Evolutionary conservation across 2,329 filamentous ascomycete genomes (phyloP).

Genomic region (Apiospora phragmitis): DNA sequence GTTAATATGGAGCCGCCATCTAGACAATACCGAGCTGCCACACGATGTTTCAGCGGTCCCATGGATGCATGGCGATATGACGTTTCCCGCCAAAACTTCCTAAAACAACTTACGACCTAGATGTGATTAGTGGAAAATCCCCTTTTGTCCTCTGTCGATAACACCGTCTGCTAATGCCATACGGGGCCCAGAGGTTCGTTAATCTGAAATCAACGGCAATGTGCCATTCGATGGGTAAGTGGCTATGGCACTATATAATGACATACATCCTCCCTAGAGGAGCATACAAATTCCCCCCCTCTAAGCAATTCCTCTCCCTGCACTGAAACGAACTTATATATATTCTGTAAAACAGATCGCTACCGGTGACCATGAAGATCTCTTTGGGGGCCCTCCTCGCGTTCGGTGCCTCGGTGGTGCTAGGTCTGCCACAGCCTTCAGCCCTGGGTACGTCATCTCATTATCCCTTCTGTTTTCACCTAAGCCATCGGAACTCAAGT

Average conservation of each 20-base stretch:
- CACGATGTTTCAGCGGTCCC: not conserved
- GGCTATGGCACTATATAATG: not conserved
- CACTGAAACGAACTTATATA: not conserved
- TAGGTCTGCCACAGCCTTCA: not conserved
- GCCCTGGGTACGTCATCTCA: not conserved
- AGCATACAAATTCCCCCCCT: not conserved
- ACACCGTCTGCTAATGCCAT: not conserved
- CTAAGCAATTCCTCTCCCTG: not conserved
- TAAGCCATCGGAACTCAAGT: not conserved
- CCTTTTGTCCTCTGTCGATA: not conserved
- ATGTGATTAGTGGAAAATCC: slow-evolving; percentile 1
- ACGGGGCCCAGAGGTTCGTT: not conserved
- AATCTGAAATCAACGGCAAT: not conserved
- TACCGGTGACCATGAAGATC: not conserved
- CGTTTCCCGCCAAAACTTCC: not conserved
- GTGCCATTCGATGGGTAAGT: not conserved
- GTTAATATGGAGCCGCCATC: not conserved
- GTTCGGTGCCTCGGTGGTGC: not conserved
- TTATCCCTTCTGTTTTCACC: not conserved
- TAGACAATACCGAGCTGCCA: not conserved
- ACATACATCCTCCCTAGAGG: not conserved
- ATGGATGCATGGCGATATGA: not conserved
- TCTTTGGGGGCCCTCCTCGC: not conserved
- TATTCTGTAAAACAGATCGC: not conserved
- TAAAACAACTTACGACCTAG: not conserved